Evolutionary conservation across 345 rosid genomes (phyloP), one percentile per base, ranked within the genome.

Genomic region (Eucalyptus pauciflora): DNA sequence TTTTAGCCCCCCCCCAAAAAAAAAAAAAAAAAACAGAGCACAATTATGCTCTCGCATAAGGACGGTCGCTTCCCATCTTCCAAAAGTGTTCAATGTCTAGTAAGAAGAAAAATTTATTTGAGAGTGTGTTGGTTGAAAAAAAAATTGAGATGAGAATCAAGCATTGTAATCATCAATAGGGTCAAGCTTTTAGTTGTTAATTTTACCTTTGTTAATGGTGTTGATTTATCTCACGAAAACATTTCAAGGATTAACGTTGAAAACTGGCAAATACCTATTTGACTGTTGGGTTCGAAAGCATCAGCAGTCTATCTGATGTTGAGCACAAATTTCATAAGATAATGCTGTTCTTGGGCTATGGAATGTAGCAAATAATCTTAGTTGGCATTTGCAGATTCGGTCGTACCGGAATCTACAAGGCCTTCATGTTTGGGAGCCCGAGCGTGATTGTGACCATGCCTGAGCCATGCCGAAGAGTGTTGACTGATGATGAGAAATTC

Each of bases 341-440:
- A 16, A n/a, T 87, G 88, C 13, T 67, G 43, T 29, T 20, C 51
- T 33, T 33, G 37, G 27, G 27, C 60, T 29, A 56, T 15, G n/a
- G 11, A n/a, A 24, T 67, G 52, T 45, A 37, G 33, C 49, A 60
- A 22, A 81, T 81, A 58, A 6, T 52, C 10, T 46, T 50, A 50
- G 24, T 22, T 85, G 41, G 52, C 7, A 45, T 24, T 76, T 92
- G 91, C 93, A 96, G 99, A 90, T 96, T 88, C 54, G 99, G 99
- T 15, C 69, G 50, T 2, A 89, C 89, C 1, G 99, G 99, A 86
- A 91, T 96, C 20, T 96, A 97, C 93, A 97, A 95, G 90, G 95
- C 92, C 24, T 95, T 95, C 91, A 94, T 97, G 99, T 97, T 96
- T 88, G 99, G 98, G 87, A 93, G 85, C 86, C 99, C 97, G 7